Evolutionary conservation across 345 rosid species (phyloP), one percentile per base, ranked within the genome.

Genomic region (Heritiera fomes): DNA sequence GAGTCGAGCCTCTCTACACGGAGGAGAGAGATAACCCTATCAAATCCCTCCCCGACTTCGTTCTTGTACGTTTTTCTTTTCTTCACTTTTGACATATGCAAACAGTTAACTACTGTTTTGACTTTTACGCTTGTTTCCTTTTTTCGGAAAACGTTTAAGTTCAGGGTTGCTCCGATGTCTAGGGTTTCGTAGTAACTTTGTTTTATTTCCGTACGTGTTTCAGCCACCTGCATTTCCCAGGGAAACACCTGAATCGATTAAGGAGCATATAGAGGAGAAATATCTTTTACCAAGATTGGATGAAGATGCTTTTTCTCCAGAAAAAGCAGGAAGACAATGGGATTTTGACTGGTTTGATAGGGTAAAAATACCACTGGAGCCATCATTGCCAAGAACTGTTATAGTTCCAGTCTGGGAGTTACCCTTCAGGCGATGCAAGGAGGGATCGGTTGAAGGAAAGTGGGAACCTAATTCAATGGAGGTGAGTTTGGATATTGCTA

Each of bases 161-260:
- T 30, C 43, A 32, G 58, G 53, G 49, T 78, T 43, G 56, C 45
- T 81, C n/a, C 15, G 38, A 45, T 50, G 23, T 45, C 55, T 79
- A 62, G 76, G 76, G 77, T 76, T 83, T 78, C 8, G 58, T 63
- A 49, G 17, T 62, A 30, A 75, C 43, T 28, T 76, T 6, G 20
- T 56, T 59, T 38, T 28, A 28, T 34, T 58, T 80, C 5, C 41
- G 45, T 86, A 32, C 45, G 52, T 76, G 65, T 85, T 82, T 83
- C 90, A 95, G 99, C 99, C 99, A 40, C 99, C 99, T 75, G 98
- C 98, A 32, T 95, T 95, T 82, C 84, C 90, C n/a, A 88, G 85
- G 87, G 97, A 93, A 81, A 92, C 96, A 18, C 83, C 79, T 40
- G 94, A 92, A 75, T 91, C 99, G 0, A 85, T 95, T 77, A 87